These are phyloP conservation scores for Colletotrichum chlorophyti DNA, from an alignment of 2,329 filamentous ascomycete genomes.

Conservation along the genomic window DNA sequence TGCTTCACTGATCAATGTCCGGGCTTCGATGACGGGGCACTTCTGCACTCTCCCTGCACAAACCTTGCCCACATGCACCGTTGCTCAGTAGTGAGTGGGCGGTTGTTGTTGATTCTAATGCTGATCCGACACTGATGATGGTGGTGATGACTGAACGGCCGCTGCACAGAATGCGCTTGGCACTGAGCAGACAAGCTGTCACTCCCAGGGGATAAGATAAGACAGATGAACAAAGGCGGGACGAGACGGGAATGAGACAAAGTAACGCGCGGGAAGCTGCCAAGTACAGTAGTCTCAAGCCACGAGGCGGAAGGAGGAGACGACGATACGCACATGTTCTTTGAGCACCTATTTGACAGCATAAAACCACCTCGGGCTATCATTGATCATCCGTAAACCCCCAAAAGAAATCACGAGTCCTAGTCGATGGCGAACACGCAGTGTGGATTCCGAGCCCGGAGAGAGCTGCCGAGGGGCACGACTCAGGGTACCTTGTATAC, in stretches of 20 bases:
- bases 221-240: background rate
- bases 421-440: conserved; percentile 5
- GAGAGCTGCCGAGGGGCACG: conserved; percentile 9
- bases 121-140: background rate
- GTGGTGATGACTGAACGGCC: background rate
- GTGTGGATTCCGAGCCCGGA: conserved; percentile 5
- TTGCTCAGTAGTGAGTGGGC: background rate
- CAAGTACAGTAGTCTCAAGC: background rate
- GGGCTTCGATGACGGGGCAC: too few species aligned
- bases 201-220: background rate
- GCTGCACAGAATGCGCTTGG: background rate
- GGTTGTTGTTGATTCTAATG: background rate
- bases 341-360: too few species aligned
- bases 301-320: too few species aligned
- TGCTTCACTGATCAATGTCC: too few species aligned
- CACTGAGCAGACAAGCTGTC: conserved; percentile 4
- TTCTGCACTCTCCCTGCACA: too few species aligned
- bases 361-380: too few species aligned
- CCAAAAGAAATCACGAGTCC: background rate
- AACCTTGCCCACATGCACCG: too few species aligned
- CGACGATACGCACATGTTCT: too few species aligned
- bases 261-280: background rate
- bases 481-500: too few species aligned
- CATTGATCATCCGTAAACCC: background rate
- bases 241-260: background rate